Percentiles rank a stretch among this genome's conserved stretches.
Evolutionary conservation across 768 basidiomycete species (phyloP).

Genomic region (Russula dissimulans): DNA sequence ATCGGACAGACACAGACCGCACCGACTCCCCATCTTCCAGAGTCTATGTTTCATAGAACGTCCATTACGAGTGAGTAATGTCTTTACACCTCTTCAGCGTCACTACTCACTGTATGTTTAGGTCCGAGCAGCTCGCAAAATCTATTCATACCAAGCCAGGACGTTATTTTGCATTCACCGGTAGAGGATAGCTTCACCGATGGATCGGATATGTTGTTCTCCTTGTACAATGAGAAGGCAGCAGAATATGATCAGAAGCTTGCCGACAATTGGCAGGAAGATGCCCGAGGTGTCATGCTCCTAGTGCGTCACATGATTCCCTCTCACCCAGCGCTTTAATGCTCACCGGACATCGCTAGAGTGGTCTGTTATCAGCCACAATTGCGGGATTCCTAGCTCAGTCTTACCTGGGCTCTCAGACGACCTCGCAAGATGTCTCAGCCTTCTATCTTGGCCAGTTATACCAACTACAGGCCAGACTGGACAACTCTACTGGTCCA

Average conservation of each 20-base stretch:
- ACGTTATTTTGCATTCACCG: not conserved
- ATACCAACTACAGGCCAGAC: not conserved
- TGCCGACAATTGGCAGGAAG: not conserved
- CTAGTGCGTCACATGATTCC: not conserved
- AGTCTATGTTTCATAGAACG: not conserved
- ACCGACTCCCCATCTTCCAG: not conserved
- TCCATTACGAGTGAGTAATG: not conserved
- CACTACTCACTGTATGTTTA: too few relatives aligned
- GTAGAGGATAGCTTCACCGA: not conserved
- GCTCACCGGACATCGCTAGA: not conserved
- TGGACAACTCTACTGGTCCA: not conserved
- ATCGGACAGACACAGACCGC: not conserved
- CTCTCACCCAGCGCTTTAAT: not conserved
- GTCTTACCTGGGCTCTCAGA: not conserved
- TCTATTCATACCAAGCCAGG: not conserved
- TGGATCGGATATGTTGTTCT: not conserved
- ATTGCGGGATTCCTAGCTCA: not conserved
- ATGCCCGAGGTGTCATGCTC: constrained; percentile 1
- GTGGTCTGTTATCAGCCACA: not conserved
- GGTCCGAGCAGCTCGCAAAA: not conserved
- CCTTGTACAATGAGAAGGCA: not conserved
- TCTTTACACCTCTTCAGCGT: not conserved
- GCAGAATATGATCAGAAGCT: not conserved
- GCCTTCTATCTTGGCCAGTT: not conserved
- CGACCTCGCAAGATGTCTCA: not conserved